A percentile compares a stretch with the other conserved stretches of the same genome.
Conservation (phyloP, 1,284 basidiomycete genomes). For the Apiotrichum brassicae region DNA sequence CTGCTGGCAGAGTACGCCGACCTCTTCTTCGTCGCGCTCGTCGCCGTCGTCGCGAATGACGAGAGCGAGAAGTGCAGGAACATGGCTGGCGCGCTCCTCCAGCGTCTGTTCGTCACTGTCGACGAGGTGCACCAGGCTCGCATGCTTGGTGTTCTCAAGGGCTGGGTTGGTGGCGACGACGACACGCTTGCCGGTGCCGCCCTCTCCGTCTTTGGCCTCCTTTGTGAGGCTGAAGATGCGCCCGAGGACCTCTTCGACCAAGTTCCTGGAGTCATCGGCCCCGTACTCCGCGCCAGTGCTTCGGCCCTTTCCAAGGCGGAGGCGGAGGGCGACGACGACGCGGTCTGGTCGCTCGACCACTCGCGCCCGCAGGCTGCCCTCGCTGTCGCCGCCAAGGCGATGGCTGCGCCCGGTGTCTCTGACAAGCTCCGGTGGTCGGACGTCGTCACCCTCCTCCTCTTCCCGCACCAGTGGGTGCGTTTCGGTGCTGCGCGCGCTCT, state of each 20-base stretch:
- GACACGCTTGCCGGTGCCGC: constrained; percentile 47
- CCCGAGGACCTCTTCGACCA: constrained; percentile 48
- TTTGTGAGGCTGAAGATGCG: constrained; percentile 57
- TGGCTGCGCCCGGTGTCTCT: constrained; percentile 55
- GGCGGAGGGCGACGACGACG: constrained; percentile 24
- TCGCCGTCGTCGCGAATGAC: constrained; percentile 91
- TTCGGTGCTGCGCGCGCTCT: constrained; percentile 71
- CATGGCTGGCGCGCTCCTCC: constrained; percentile 77
- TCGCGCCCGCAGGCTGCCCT: constrained; percentile 78
- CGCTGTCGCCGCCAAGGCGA: constrained; percentile 59
- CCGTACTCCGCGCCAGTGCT: constrained; percentile 56
- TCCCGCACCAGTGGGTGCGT: constrained; percentile 93
- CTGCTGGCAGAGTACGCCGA: constrained; percentile 78
- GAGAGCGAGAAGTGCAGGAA: constrained; percentile 80
- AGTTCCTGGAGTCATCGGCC: constrained; percentile 54
- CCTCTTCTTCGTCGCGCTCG: constrained; percentile 83
- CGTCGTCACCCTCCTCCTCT: constrained; percentile 66
- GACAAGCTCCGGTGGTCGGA: constrained; percentile 57
- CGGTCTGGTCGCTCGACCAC: constrained; percentile 63
- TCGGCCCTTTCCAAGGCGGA: constrained; percentile 42
- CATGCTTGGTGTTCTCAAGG: constrained; percentile 61
- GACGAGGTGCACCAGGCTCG: constrained; percentile 56
- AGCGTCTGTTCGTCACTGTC: constrained; percentile 64
- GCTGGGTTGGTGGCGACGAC: constrained; percentile 56
- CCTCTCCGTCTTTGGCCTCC: constrained; percentile 67